Conservation (phyloP, 306 rosid species). For the cucumber (Cucumis sativus) region Cucumber_9930_V3 NC_026658.2:4863001-4863500, state of each 20-base stretch:
- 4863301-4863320: neutral
- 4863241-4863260: neutral
- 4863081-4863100: too few relatives aligned
- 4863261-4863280: neutral
- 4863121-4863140: too few relatives aligned
- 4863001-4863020: too few relatives aligned
- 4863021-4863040: too few relatives aligned
- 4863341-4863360: neutral
- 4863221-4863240: neutral
- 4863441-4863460: neutral
- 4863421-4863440: neutral
- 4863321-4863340: neutral
- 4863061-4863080: too few relatives aligned
- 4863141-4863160: too few relatives aligned
- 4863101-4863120: too few relatives aligned
- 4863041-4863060: too few relatives aligned
- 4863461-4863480: neutral
- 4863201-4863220: too few relatives aligned
- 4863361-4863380: neutral
- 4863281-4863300: neutral
- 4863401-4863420: neutral
- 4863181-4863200: too few relatives aligned
- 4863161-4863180: too few relatives aligned
- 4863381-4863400: neutral
- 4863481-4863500: neutral